A percentile compares a stretch with the other conserved stretches of the same genome.
Evolutionary conservation across 345 rosid species (phyloP).

Genomic region (Hypericum androsaemum): DNA sequence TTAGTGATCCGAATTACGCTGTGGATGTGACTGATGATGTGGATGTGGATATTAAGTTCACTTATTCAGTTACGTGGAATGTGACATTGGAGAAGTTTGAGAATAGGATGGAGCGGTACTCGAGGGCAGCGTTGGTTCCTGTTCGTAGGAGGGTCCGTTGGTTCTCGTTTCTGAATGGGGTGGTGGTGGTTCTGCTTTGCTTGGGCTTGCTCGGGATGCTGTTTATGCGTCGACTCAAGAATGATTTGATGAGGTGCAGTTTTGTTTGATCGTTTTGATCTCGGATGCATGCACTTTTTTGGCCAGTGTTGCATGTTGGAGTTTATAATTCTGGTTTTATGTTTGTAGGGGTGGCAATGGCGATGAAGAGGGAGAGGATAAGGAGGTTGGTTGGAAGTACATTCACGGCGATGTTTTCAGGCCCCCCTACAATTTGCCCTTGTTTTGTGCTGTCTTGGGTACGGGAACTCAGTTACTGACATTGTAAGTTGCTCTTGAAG

Average conservation of each 20-base stretch:
- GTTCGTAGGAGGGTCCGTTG: slow-evolving; percentile 48
- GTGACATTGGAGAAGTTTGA: slow-evolving; percentile 35
- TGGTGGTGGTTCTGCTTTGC: slow-evolving; percentile 38
- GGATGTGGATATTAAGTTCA: slow-evolving; percentile 52
- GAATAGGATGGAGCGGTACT: slow-evolving; percentile 58
- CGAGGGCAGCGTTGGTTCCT: slow-evolving; percentile 40
- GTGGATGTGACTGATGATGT: slow-evolving; percentile 58
- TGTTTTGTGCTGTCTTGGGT: slow-evolving; percentile 71
- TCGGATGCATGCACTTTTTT: not conserved
- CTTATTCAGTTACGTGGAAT: slow-evolving; percentile 75
- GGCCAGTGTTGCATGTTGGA: not conserved
- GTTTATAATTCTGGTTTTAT: slow-evolving; percentile 8
- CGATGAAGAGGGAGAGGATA: slow-evolving; percentile 60
- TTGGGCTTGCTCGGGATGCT: slow-evolving; percentile 48
- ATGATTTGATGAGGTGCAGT: slow-evolving; percentile 52
- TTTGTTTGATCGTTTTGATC: slow-evolving; percentile 1
- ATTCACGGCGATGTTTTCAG: slow-evolving; percentile 67
- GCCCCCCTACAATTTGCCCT: slow-evolving; percentile 46
- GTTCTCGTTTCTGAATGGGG: slow-evolving; percentile 60
- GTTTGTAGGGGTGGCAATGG: slow-evolving; percentile 41
- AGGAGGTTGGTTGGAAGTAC: slow-evolving; percentile 73
- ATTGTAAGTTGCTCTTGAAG: slow-evolving; percentile 41
- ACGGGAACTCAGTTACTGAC: slow-evolving; percentile 64
- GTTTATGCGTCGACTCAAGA: slow-evolving; percentile 54
- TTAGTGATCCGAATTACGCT: slow-evolving; percentile 50